phyloP scores from a whole-genome alignment of 768 basidiomycete genomes.

The Lactifluus volemus region DNA sequence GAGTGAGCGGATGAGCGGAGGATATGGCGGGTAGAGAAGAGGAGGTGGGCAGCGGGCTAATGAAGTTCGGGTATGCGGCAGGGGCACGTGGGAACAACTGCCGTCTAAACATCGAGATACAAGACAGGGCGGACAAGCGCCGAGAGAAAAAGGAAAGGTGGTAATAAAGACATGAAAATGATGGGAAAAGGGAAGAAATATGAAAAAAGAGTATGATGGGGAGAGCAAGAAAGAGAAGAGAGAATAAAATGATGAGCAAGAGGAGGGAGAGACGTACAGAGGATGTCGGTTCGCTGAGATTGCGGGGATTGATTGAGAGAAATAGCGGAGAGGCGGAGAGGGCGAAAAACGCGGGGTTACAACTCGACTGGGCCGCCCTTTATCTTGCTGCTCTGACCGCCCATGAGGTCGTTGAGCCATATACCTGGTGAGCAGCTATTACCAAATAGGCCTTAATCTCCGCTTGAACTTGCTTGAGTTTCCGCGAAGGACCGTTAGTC shows the following conservation, averaged over 20 bases:
- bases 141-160: neutral
- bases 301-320: conserved; percentile 17
- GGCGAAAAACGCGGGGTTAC: conserved; percentile 20
- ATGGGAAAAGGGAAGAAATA: neutral
- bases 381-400: conserved; percentile 8
- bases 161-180: neutral
- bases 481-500: conserved; percentile 1
- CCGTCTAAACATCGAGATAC: neutral
- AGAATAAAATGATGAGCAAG: neutral
- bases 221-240: neutral
- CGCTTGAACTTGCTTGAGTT: neutral
- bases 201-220: neutral
- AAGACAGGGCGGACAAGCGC: conserved; percentile 12
- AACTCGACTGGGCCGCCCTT: conserved; percentile 18
- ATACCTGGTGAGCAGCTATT: neutral
- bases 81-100: conserved; percentile 17
- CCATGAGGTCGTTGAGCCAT: neutral
- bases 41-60: conserved; percentile 15
- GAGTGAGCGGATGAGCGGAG: conserved; percentile 9
- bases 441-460: neutral
- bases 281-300: conserved; percentile 19
- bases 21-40: conserved; percentile 18
- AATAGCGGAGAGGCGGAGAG: conserved; percentile 21
- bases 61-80: conserved; percentile 11
- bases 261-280: conserved; percentile 11